Conservation (phyloP, 495 filamentous ascomycete genomes). For the Choiromyces venosus region DNA sequence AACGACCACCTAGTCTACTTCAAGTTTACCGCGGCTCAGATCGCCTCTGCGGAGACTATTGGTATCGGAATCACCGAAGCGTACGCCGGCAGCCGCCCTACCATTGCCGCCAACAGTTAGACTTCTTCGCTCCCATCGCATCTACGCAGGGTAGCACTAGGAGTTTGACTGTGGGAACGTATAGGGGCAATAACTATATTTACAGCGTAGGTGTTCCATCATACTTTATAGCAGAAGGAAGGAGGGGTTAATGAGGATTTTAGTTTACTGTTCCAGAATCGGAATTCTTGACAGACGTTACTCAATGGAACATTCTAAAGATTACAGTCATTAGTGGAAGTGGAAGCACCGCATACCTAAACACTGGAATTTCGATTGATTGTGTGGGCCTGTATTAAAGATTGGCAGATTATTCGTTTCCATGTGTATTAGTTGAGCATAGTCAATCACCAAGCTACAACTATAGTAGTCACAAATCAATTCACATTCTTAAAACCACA, state of each 20-base stretch:
- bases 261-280: conserved; percentile 15
- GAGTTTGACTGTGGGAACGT: conserved; percentile 24
- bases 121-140: conserved; percentile 33
- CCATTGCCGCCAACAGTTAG: conserved; percentile 41
- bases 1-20: conserved; percentile 42
- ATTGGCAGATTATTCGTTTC: background rate
- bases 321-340: conserved; percentile 20
- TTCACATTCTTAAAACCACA: background rate
- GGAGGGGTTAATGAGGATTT: background rate
- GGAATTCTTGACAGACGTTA: conserved; percentile 17
- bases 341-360: conserved; percentile 16
- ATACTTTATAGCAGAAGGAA: background rate
- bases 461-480: background rate
- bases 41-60: conserved; percentile 38
- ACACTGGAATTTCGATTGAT: conserved; percentile 25
- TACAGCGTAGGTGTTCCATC: conserved; percentile 4
- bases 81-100: conserved; percentile 38
- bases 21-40: conserved; percentile 34
- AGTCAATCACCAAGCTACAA: background rate
- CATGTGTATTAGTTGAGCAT: background rate
- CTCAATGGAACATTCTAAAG: conserved; percentile 21
- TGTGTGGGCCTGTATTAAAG: conserved; percentile 27
- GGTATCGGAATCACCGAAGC: conserved; percentile 42
- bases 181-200: conserved; percentile 23
- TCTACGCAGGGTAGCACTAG: conserved; percentile 37